Base-by-base conservation (phyloP, 257 asterid species). In the Nicotiana obtusifolia region DNA sequence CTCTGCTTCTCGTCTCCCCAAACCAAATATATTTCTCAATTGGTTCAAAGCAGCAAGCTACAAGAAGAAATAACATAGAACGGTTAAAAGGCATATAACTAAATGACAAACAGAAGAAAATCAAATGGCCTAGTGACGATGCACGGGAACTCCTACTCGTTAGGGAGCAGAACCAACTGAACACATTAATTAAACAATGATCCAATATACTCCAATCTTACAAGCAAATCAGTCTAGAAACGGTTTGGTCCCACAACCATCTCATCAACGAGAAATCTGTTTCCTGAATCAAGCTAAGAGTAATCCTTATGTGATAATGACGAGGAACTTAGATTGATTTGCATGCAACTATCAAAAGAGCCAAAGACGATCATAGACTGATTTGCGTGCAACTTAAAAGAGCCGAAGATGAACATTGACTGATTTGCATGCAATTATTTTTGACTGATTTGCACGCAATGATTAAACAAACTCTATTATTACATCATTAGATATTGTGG, bases 1-100 rank as follows among this genome's bases (percentile, higher is more conserved):
- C 84, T 94, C 99, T 69, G 98, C 95, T 90, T 96, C 99, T 82
- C 90, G 88, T 83, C 84, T 91, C 64, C 99, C 99, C 79, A 96
- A 83, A 81, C 97, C 98, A 88, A 94, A 96, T 91, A 94, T 86
- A 89, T 94, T 92, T 92, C 91, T 89, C 90, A 96, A 87, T 65
- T 94, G 99, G 83, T 84, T 88, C 91, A 94, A 86, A 6, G 97
- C 93, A 85, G 86, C 91, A 87, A 92, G 95, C 99, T 96, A 83
- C 86, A 83, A 84, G 53, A 76, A 83, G 81, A 87, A 84, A 82
- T 69, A 80, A 86, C 60, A 60, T 66, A 59, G 81, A 84, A 82
- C 77, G 82, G 47, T 80, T 64, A 64, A 65, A 14, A 82, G 22
- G 65, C 61, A 78, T 6, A 49, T 2, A 69, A 31, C 60, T 54